Base-by-base conservation (phyloP, 2,329 filamentous ascomycete species). In the Cytospora piceae region DNA sequence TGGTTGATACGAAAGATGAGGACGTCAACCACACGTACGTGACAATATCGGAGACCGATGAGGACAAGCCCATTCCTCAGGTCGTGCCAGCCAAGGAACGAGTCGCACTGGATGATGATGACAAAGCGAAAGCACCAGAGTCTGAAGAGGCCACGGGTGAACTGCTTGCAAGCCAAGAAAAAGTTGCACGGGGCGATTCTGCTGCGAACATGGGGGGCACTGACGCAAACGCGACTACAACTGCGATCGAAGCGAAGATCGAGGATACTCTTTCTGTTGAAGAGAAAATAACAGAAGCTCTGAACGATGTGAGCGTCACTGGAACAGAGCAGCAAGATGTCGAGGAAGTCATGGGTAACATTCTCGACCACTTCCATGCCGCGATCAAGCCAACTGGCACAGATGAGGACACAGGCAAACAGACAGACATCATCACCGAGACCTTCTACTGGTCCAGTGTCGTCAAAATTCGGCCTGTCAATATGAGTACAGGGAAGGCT, bases 311-410 rank as follows among this genome's bases (percentile, higher is more conserved):
- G 79, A 79, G 63, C 69, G 80, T 72, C 37, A 81, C 81, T 12
- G 83, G 83, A 3, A 86, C 83, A 0, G 82, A 92, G 39, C 95
- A 99, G 74, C 94, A 99, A 78, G 95, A 99, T 77, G 94, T 97
- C 5, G 93, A 93, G 15, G 95, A 99, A 77, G 94, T 97, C 55
- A 94, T 97, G 80, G 93, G 93, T 66, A 95, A 94, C 72, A 91
- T 97, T 31, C 87, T 97, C 66, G 93, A 94, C 73, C 90, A 95
- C 59, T 82, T 97, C n/a, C 91, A 95, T 72, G 93, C 92, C 61
- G 94, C 94, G 2, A 94, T 98, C 73, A 88, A 85, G 65, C 86
- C 92, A 7, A 84, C 84, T n/a, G 85, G 84, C 4, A 80, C 85
- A 39, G 87, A 92, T 67, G 76, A 80, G 65, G 78, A 83, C 8